These are phyloP conservation scores for Angomonas ambiguus DNA, from an alignment of 208 protist species.

Conservation along the genomic window DNA sequence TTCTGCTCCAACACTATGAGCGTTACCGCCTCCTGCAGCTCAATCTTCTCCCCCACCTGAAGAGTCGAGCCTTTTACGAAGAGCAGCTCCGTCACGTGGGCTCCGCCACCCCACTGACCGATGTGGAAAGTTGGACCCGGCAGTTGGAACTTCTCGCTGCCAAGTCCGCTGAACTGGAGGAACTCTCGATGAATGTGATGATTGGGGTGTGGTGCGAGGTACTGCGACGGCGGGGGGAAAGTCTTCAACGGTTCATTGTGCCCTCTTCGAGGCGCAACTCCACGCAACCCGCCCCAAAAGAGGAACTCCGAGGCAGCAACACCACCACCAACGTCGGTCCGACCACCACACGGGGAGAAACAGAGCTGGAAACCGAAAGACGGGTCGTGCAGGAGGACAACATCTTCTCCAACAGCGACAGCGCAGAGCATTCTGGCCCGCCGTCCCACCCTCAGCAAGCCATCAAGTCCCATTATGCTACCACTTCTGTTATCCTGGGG, in stretches of 20 bases:
- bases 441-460: neutral
- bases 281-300: neutral
- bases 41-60: conserved; percentile 58
- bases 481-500: neutral
- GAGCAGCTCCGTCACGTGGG: conserved; percentile 49
- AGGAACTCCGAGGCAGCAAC: neutral
- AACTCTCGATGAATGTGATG: conserved; percentile 29
- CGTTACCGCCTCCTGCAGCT: conserved; percentile 69
- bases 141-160: conserved; percentile 16
- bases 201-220: conserved; percentile 33
- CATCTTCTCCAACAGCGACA: neutral
- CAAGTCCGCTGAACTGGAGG: neutral
- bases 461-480: neutral
- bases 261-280: neutral
- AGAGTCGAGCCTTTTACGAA: conserved; percentile 55
- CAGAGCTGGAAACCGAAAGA: neutral
- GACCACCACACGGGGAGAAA: neutral
- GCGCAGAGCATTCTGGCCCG: neutral
- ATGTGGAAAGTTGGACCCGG: conserved; percentile 28
- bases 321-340: neutral
- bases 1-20: conserved; percentile 74
- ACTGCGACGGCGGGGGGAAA: conserved; percentile 19
- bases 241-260: neutral
- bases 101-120: conserved; percentile 17
- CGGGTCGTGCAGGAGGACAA: neutral